Evolutionary conservation across 2,329 filamentous ascomycete genomes (phyloP).

Genomic region (Aspergillus sp.): DNA sequence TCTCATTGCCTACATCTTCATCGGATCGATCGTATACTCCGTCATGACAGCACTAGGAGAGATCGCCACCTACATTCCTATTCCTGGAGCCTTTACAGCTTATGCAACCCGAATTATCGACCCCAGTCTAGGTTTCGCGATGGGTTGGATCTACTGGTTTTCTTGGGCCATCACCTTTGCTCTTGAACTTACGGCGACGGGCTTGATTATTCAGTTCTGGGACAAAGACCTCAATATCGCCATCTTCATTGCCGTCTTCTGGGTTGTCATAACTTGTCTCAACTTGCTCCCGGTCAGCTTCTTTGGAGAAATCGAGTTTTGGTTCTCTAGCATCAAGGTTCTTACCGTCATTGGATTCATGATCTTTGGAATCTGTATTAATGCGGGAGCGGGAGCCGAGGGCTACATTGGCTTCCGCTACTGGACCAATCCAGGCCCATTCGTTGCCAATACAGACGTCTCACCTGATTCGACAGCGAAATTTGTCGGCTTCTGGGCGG

Average conservation of each 20-base stretch:
- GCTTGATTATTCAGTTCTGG: conserved; percentile 79
- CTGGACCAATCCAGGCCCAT: conserved; percentile 71
- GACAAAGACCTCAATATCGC: conserved; percentile 64
- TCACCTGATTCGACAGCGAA: conserved; percentile 49
- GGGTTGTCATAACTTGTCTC: conserved; percentile 68
- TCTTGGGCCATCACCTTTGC: conserved; percentile 75
- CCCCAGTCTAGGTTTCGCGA: conserved; percentile 72
- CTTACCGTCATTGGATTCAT: conserved; percentile 75
- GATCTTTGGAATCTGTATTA: conserved; percentile 76
- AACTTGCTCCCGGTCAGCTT: conserved; percentile 74
- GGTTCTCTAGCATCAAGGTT: conserved; percentile 77
- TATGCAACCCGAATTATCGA: conserved; percentile 78
- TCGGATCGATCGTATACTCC: conserved; percentile 74
- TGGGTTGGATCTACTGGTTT: conserved; percentile 87
- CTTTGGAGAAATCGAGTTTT: conserved; percentile 80
- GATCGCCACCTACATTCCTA: conserved; percentile 78
- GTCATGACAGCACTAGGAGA: conserved; percentile 71
- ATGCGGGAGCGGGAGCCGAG: conserved; percentile 70
- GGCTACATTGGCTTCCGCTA: conserved; percentile 75
- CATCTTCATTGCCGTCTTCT: conserved; percentile 76
- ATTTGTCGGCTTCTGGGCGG: conserved; percentile 66
- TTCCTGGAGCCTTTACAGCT: conserved; percentile 75
- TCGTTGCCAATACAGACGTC: conserved; percentile 58
- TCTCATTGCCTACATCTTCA: conserved; percentile 70
- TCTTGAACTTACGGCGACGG: conserved; percentile 72